Base-by-base conservation (phyloP, 495 filamentous ascomycete species). In the Xanthoparmelia taractica region DNA sequence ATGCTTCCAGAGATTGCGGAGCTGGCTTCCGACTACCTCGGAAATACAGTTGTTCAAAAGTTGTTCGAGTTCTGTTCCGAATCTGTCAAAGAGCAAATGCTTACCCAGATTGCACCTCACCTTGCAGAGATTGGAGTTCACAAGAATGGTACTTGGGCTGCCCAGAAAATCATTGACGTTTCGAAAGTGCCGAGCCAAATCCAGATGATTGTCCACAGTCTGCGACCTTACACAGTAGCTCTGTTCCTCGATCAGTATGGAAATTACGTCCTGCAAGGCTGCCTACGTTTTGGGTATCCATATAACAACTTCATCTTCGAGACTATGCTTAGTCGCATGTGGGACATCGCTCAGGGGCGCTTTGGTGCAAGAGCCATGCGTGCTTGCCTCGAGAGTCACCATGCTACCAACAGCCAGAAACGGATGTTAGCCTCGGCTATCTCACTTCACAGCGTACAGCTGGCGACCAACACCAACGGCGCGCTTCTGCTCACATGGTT, bases 1-100 rank as follows among this genome's bases (percentile, higher is more conserved):
- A 98, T 98, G 95, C 82, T 98, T 20, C 89, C 91, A 34, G 94
- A 98, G 76, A 92, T 98, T 70, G 91, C 93, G 17, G 94, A 97
- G 73, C 81, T 98, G 23, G 80, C 94, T 25, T 92, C 91, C 13
- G 94, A 98, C 71, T 98, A 98, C 68, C 83, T 98, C 60, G 94
- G 94, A 67, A 98, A 98, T 74, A 98, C 94, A 1, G 94, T 98
- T n/a, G 94, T 98, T 31, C 94, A 98, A 74, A 97, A 97, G 75
- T 76, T 98, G 57, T 98, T 97, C 70, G 93, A 97, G 71, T 92
- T 87, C 73, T 97, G 92, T 75, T 96, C 92, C 0, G 94, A 97
- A 69, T 74, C 82, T 18, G 85, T 91, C 55, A 92, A 95, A 70
- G 91, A 96, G 75, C 84, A 87, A 47, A 98, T 98, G 95, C 81